phyloP scores from a whole-genome alignment of 2,329 filamentous ascomycete genomes.

The Zopfia rhizophila region DNA sequence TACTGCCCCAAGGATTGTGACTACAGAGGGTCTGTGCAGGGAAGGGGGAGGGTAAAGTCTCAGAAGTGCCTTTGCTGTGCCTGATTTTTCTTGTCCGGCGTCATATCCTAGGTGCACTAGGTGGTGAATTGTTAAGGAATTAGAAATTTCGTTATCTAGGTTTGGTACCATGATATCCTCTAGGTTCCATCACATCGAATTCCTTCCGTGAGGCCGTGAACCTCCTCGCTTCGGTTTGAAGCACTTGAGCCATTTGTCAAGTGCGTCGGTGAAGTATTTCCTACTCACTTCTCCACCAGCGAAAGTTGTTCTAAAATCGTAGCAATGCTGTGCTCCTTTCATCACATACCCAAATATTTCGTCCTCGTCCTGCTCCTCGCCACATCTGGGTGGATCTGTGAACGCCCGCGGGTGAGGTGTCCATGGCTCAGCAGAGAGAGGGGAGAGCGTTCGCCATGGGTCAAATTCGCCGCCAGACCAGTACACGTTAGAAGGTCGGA shows the following conservation, averaged over 20 bases:
- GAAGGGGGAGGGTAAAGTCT: too few relatives aligned
- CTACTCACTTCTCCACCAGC: constrained; percentile 46
- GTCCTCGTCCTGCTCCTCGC: constrained; percentile 43
- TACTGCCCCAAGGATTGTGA: too few relatives aligned
- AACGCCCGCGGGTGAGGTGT: constrained; percentile 54
- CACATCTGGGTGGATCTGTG: constrained; percentile 57
- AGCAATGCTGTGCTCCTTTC: constrained; percentile 59
- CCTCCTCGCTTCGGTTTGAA: constrained; percentile 40
- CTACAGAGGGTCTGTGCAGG: too few relatives aligned
- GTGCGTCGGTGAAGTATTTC: constrained; percentile 52
- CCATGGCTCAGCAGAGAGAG: constrained; percentile 54
- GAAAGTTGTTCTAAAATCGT: constrained; percentile 56
- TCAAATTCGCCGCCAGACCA: constrained; percentile 63
- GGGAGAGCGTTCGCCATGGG: constrained; percentile 62
- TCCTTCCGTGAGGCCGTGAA: too few relatives aligned
- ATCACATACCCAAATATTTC: constrained; percentile 62
- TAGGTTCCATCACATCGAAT: too few relatives aligned
- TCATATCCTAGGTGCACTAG: too few relatives aligned
- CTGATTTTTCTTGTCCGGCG: too few relatives aligned
- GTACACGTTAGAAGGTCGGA: constrained; percentile 63
- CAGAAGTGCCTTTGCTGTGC: too few relatives aligned
- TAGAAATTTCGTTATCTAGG: too few relatives aligned
- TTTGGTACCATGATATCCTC: too few relatives aligned
- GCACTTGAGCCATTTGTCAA: constrained; percentile 60
- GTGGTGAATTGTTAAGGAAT: too few relatives aligned